Base-by-base conservation (phyloP, 768 basidiomycete species). In the Sistotremastrum niveocremeum region DNA sequence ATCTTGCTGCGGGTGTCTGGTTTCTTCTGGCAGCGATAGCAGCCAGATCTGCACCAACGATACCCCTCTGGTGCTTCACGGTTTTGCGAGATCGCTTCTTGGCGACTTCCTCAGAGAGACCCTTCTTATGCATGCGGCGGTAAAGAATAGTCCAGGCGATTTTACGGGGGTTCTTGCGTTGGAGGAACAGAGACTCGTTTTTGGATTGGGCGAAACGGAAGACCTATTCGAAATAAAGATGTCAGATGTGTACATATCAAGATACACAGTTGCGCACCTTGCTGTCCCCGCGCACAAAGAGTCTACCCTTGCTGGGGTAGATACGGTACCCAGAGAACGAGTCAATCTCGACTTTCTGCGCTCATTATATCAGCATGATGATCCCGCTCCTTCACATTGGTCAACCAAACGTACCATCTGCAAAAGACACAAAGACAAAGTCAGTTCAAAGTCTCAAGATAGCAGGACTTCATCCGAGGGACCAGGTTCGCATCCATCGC, bases 151-250 rank as follows among this genome's bases (percentile, higher is more conserved):
- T 98, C 94, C 94, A 98, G 52, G 94, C 84, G 70, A 98, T 91
- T 79, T 98, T 98, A 63, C 95, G 88, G 44, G 95, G 95, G 76
- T 99, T 98, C 75, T 99, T 99, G 72, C 94, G 87, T 68, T 99
- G 95, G 49, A 86, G 72, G 81, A 98, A 98, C 54, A 99, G 84
- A 50, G 94, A 97, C 51, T 91, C 76, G 61, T 80, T 86, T 79
- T 98, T 98, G 53, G 87, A 86, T 63, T 66, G 72, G 56, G 82
- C 74, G 70, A 98, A 98, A 65, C 94, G 89, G 84, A 94, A 97
- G 64, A 90, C 77, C 90, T 94, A 35, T 20, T 8, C 2, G 32
- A 28, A 37, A n/a, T 31, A 39, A 44, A 5, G n/a, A 31, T 47
- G 30, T 35, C 20, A 11, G 43, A n/a, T 8, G 8, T 20, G 20